Evolutionary conservation across 2,329 filamentous ascomycete genomes (phyloP), one percentile per base, ranked within the genome.

Genomic region (Eutypa lata): DNA sequence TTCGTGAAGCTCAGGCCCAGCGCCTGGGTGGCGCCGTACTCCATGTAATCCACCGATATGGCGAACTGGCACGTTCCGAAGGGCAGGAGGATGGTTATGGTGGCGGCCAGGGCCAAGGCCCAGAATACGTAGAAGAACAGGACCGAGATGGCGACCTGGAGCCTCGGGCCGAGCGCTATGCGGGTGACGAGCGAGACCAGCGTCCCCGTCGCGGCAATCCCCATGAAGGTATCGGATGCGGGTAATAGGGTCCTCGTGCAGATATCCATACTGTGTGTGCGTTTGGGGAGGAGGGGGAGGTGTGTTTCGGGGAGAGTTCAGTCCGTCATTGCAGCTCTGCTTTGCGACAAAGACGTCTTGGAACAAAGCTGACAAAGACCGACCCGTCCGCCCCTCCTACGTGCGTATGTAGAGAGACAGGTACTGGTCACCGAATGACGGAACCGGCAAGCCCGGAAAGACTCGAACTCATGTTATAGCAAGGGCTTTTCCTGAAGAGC

Each of bases 251-350:
- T 48, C 11, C 46, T 33, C 16, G 46, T 48, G 46, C 46, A 48
- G 18, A 48, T 37, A 37, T 54, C 46, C 46, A 55, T 38, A 10
- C 38, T 38, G 18, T 67, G 14, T 35, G 31, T 35, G 31, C 31
- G 31, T 35, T 35, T 35, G 8, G 31, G n/a, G n/a, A n/a, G n/a
- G n/a, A n/a, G n/a, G n/a, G n/a, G n/a, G n/a, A n/a, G n/a, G n/a
- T n/a, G n/a, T 31, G 26, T 31, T 31, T 31, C 10, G 6, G 26
- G 10, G 26, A 31, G n/a, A n/a, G n/a, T 10, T 31, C 26, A 31
- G 26, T 10, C 10, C 26, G 26, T 31, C 26, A 31, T 31, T 16
- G 16, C 3, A 19, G n/a, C 1, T 42, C 19, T 10, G 18, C n/a
- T 18, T 10, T 7, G 7, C 8, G n/a, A 5, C 18, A 42, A 19